Conservation (phyloP, 2,329 filamentous ascomycete genomes). For the Colletotrichum gloeosporioides region DNA sequence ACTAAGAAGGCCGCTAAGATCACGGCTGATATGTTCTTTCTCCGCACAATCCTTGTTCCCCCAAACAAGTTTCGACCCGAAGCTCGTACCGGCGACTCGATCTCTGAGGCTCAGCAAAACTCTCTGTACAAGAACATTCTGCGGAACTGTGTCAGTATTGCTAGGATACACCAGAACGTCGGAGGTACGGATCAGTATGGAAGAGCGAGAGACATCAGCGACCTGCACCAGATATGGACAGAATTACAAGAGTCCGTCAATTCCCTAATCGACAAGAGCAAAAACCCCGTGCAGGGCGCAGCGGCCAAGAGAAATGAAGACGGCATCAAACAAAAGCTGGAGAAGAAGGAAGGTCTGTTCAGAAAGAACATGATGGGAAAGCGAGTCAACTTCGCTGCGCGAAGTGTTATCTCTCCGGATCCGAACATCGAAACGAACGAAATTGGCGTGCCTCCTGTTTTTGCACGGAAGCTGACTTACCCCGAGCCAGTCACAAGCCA, state of each 20-base stretch:
- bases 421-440: constrained; percentile 99
- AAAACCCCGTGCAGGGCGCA: constrained; percentile 80
- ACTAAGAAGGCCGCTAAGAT: constrained; percentile 62
- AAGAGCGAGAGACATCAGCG: constrained; percentile 66
- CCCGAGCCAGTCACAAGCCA: constrained; percentile 97
- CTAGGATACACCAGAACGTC: constrained; percentile 66
- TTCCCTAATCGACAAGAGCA: constrained; percentile 87
- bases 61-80: constrained; percentile 93
- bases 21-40: constrained; percentile 93
- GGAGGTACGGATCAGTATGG: constrained; percentile 48
- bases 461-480: constrained; percentile 94
- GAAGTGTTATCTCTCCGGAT: constrained; percentile 97
- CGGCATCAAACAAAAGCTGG: constrained; percentile 95
- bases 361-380: constrained; percentile 99
- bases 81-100: constrained; percentile 78
- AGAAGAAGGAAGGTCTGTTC: constrained; percentile 99
- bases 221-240: constrained; percentile 83
- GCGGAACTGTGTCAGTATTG: constrained; percentile 74
- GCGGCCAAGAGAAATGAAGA: constrained; percentile 83
- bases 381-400: constrained; percentile 96
- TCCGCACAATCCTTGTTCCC: constrained; percentile 84
- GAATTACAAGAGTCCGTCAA: constrained; percentile 90
- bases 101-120: constrained; percentile 90
- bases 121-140: constrained; percentile 86
- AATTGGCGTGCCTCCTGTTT: constrained; percentile 97